These are phyloP conservation scores for Euphorbia pulcherrima DNA, from an alignment of 345 rosid genomes.

Conservation along the genomic window DNA sequence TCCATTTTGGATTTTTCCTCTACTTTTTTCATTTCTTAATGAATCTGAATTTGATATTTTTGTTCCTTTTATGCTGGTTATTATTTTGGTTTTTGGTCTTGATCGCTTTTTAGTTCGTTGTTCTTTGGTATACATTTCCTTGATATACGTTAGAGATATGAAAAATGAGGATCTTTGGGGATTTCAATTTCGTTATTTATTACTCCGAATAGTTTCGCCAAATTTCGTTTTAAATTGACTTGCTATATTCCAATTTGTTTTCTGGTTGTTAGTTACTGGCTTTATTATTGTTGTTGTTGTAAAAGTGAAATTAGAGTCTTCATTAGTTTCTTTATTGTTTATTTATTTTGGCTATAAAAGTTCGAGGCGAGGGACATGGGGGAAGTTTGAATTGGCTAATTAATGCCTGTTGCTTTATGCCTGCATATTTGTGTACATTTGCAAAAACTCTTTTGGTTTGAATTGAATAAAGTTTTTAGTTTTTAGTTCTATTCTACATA, in stretches of 20 bases:
- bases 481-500: background rate
- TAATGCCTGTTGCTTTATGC: background rate
- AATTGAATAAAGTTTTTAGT: background rate
- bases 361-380: background rate
- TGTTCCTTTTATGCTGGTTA: background rate
- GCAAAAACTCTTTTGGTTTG: too few relatives aligned
- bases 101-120: background rate
- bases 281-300: background rate
- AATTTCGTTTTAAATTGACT: background rate
- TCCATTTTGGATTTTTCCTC: background rate
- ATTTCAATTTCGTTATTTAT: too few relatives aligned
- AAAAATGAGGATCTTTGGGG: background rate
- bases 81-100: too few relatives aligned
- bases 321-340: background rate
- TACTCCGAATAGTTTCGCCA: background rate
- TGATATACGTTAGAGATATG: background rate
- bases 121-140: background rate
- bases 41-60: background rate
- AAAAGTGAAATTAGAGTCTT: background rate
- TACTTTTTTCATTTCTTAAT: background rate
- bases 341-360: too few relatives aligned
- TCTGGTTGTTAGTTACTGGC: background rate
- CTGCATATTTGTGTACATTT: background rate
- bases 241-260: background rate
- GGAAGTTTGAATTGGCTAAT: background rate